Evolutionary conservation across 345 rosid species (phyloP).

Genomic region (Combretum micranthum): DNA sequence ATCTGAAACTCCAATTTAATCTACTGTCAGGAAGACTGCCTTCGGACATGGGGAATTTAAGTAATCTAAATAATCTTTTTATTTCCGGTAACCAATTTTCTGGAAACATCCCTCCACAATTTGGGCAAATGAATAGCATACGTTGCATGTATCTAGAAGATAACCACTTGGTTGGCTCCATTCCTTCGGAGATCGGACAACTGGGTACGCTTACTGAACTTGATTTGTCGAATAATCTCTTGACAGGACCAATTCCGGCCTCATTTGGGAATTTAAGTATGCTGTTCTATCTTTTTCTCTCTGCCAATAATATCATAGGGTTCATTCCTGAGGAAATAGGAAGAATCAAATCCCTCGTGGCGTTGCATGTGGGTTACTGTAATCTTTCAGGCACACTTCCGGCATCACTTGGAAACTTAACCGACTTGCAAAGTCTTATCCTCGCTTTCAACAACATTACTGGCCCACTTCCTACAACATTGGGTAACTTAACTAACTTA

Average conservation of each 20-base stretch:
- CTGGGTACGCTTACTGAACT: not conserved
- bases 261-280: not conserved
- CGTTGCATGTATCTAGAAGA: not conserved
- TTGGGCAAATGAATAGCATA: not conserved
- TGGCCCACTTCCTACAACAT: too few relatives aligned
- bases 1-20: too few relatives aligned
- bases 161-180: not conserved
- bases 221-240: not conserved
- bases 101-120: too few relatives aligned
- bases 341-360: not conserved
- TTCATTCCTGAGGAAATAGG: conserved; percentile 2
- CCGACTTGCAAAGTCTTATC: too few relatives aligned
- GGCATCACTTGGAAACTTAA: too few relatives aligned
- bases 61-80: too few relatives aligned
- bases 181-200: not conserved
- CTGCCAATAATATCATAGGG: not conserved
- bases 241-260: not conserved
- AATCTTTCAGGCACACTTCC: too few relatives aligned
- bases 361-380: not conserved
- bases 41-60: too few relatives aligned
- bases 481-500: too few relatives aligned
- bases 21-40: too few relatives aligned
- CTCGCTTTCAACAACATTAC: too few relatives aligned
- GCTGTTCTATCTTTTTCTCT: not conserved
- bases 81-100: too few relatives aligned